Evolutionary conservation across 371 early-diverging fungal species (phyloP).

Genomic region (Zychaea mexicana): DNA sequence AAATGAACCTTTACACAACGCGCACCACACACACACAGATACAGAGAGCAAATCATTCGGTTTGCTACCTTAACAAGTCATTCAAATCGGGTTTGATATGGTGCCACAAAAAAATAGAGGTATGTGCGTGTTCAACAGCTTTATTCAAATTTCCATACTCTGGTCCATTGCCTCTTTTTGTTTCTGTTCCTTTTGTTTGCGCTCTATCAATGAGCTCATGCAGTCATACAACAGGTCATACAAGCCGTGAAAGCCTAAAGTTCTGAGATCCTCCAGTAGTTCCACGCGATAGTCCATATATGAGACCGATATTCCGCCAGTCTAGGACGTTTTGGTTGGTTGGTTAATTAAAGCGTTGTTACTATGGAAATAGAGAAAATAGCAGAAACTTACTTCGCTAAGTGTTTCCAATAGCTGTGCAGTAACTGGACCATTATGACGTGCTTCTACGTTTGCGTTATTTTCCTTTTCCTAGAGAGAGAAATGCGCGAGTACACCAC

Average conservation of each 20-base stretch:
- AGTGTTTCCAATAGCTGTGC: conserved; percentile 15
- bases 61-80: neutral
- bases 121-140: neutral
- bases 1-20: too few relatives aligned
- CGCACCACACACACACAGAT: too few relatives aligned
- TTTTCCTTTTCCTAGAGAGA: conserved; percentile 14
- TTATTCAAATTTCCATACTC: neutral
- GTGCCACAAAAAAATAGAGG: neutral
- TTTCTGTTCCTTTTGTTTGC: conserved; percentile 1
- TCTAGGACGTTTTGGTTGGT: conserved; percentile 9
- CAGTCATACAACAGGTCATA: conserved; percentile 48
- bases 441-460: neutral
- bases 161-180: too few relatives aligned
- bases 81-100: too few relatives aligned
- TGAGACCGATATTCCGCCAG: conserved; percentile 37
- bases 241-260: conserved; percentile 50
- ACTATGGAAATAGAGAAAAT: neutral
- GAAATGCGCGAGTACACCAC: neutral
- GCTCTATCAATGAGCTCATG: conserved; percentile 40
- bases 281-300: conserved; percentile 53
- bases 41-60: neutral
- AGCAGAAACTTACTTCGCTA: conserved; percentile 36
- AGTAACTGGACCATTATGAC: conserved; percentile 30
- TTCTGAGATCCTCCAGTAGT: conserved; percentile 46
- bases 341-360: neutral